phyloP scores from a whole-genome alignment of 169 alveolate species.

The Fabrea salina region DNA sequence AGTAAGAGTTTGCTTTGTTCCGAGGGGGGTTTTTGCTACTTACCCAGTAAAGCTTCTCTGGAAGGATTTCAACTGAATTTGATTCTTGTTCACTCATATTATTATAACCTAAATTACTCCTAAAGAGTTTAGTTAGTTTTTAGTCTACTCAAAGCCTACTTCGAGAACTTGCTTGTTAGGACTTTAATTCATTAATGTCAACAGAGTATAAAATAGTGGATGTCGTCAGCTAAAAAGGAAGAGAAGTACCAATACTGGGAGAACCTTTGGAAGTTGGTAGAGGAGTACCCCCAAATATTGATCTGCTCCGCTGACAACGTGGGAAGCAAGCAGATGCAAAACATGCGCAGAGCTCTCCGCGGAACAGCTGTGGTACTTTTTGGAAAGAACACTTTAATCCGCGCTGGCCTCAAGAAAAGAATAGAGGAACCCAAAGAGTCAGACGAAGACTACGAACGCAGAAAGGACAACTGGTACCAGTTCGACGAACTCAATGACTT shows the following conservation, averaged over 20 bases:
- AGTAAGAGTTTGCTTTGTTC: slow-evolving; percentile 30
- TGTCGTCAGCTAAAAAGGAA: not conserved
- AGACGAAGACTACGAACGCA: slow-evolving; percentile 57
- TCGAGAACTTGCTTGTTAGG: no score
- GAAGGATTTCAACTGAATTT: no score
- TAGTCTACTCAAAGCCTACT: no score
- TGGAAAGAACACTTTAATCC: slow-evolving; percentile 97
- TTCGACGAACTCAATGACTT: slow-evolving; percentile 81
- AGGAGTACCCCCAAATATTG: slow-evolving; percentile 83
- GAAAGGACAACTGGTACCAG: slow-evolving; percentile 53
- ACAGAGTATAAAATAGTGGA: no score
- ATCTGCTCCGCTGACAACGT: slow-evolving; percentile 95
- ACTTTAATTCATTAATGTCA: no score
- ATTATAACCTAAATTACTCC: no score
- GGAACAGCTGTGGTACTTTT: slow-evolving; percentile 91
- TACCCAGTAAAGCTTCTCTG: no score
- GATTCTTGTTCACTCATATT: no score
- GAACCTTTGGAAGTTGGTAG: slow-evolving; percentile 76
- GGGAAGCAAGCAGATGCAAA: slow-evolving; percentile 94
- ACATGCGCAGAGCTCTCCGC: slow-evolving; percentile 91
- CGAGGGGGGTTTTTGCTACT: slow-evolving; percentile 14
- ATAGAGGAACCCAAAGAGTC: slow-evolving; percentile 63
- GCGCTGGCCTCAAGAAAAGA: slow-evolving; percentile 89
- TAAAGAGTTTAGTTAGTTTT: no score
- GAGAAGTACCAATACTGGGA: slow-evolving; percentile 85